A percentile compares a stretch with the other conserved stretches of the same genome.
Conservation (phyloP, 139 green algal species). For the Tetradesmus obliquus region DNA sequence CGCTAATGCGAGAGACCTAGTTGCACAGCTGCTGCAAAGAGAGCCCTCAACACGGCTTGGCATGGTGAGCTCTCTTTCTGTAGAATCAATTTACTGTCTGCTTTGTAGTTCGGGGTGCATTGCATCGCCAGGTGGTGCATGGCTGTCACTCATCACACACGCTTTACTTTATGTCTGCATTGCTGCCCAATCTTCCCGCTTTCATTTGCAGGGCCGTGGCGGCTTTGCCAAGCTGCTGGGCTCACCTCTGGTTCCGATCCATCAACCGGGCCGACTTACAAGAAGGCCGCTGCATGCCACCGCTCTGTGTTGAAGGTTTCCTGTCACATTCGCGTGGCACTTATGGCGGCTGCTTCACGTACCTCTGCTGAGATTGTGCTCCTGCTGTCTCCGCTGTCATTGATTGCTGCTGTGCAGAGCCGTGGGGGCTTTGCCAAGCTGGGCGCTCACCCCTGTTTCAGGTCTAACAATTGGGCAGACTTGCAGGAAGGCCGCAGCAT, state of each 20-base stretch:
- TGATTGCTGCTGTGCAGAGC: conserved; percentile 29
- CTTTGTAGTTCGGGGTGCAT: not conserved
- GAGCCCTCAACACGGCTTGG: conserved; percentile 59
- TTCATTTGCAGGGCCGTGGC: not conserved
- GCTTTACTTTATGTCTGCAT: not conserved
- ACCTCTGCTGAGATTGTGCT: not conserved
- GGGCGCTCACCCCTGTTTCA: conserved; percentile 79
- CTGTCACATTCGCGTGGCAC: not conserved
- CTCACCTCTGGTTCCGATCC: conserved; percentile 74
- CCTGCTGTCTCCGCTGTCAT: not conserved
- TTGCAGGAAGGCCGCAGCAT: conserved; percentile 49
- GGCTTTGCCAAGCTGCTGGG: conserved; percentile 60
- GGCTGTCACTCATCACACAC: not conserved
- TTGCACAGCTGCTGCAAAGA: conserved; percentile 63
- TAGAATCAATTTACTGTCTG: too few species aligned
- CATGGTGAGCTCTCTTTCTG: not conserved
- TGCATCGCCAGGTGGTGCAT: not conserved
- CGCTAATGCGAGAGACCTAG: conserved; percentile 58
- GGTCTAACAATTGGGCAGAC: conserved; percentile 68
- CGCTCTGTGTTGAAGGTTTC: not conserved
- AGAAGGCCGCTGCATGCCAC: conserved; percentile 35
- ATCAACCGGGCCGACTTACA: conserved; percentile 72
- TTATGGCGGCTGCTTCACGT: not conserved
- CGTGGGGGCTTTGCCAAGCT: conserved; percentile 48
- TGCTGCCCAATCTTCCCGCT: not conserved